Percentiles rank a stretch among this genome's conserved stretches.
These are phyloP conservation scores for Pulveroboletus sp. DNA, from an alignment of 768 basidiomycete species.

Conservation along the genomic window DNA sequence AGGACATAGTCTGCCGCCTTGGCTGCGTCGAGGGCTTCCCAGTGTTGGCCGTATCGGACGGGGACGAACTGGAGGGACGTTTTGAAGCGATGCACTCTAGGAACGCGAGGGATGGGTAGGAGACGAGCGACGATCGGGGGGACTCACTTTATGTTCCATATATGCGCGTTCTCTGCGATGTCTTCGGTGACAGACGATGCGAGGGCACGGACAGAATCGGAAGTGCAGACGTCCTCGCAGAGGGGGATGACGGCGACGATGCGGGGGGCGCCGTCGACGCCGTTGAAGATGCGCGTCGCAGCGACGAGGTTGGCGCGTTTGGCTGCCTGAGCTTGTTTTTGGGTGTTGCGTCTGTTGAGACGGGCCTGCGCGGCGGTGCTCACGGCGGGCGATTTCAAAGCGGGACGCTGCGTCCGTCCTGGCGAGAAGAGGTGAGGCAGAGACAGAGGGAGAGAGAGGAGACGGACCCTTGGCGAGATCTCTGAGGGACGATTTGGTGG, in stretches of 20 bases:
- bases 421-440: not conserved
- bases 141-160: conserved; percentile 67
- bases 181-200: conserved; percentile 54
- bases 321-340: conserved; percentile 74
- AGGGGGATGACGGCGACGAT: conserved; percentile 88
- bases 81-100: conserved; percentile 84
- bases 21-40: conserved; percentile 77
- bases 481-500: conserved; percentile 79
- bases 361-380: conserved; percentile 64
- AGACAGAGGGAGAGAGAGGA: not conserved
- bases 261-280: conserved; percentile 74
- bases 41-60: conserved; percentile 66
- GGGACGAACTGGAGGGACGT: conserved; percentile 86
- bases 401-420: conserved; percentile 58
- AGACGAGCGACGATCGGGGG: not conserved
- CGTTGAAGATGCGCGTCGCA: conserved; percentile 73
- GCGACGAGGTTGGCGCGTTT: conserved; percentile 68
- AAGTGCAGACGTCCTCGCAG: conserved; percentile 57
- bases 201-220: conserved; percentile 51
- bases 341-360: conserved; percentile 75
- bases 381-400: conserved; percentile 47
- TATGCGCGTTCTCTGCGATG: conserved; percentile 7
- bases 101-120: not conserved
- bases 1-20: conserved; percentile 90
- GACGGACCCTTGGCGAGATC: conserved; percentile 75